phyloP scores from a whole-genome alignment of 1,284 basidiomycete species.

The Heimioporus retisporus region DNA sequence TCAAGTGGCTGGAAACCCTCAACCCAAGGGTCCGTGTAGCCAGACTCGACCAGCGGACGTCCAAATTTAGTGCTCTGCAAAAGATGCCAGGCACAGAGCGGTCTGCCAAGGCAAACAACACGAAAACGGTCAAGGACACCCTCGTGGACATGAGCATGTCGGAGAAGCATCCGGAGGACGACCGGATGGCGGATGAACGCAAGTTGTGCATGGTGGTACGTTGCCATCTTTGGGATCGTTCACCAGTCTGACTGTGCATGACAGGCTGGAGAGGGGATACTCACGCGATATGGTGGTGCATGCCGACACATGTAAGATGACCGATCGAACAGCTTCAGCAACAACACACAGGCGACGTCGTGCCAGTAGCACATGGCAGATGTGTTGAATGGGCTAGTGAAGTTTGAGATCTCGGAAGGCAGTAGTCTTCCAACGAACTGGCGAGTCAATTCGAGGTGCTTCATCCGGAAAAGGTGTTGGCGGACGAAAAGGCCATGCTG shows the following conservation, averaged over 20 bases:
- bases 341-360: slow-evolving; percentile 63
- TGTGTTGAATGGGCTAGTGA: slow-evolving; percentile 74
- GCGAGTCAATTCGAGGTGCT: slow-evolving; percentile 52
- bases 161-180: slow-evolving; percentile 71
- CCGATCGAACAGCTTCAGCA: slow-evolving; percentile 70
- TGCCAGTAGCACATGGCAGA: slow-evolving; percentile 64
- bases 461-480: slow-evolving; percentile 55
- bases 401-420: slow-evolving; percentile 74
- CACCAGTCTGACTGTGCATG: neutral
- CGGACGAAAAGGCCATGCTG: slow-evolving; percentile 48
- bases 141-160: slow-evolving; percentile 81
- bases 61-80: slow-evolving; percentile 68
- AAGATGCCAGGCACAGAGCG: slow-evolving; percentile 76
- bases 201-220: slow-evolving; percentile 75
- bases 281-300: slow-evolving; percentile 85
- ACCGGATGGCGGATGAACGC: slow-evolving; percentile 70
- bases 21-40: slow-evolving; percentile 61
- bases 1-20: slow-evolving; percentile 73
- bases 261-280: slow-evolving; percentile 86
- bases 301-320: slow-evolving; percentile 82
- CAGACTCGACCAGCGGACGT: slow-evolving; percentile 65
- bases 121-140: slow-evolving; percentile 78
- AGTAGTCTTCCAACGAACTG: no score
- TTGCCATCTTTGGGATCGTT: slow-evolving; percentile 62
- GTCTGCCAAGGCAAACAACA: slow-evolving; percentile 78